phyloP scores from a whole-genome alignment of 306 rosid genomes.

The Cajanus cajan region DNA sequence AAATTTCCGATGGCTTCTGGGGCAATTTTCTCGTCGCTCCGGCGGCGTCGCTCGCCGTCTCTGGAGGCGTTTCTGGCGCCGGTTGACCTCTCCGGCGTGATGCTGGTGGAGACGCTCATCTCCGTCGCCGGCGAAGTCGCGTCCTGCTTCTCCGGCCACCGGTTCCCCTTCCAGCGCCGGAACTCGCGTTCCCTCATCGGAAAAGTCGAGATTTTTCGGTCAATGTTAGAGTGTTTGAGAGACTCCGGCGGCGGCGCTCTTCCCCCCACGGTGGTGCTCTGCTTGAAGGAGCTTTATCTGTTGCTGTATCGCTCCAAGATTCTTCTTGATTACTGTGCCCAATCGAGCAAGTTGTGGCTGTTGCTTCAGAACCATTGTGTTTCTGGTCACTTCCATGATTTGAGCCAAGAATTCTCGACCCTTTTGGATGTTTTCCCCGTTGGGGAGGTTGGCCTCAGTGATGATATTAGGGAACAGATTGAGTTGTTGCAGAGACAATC shows the following conservation, averaged over 20 bases:
- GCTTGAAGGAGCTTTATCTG: constrained; percentile 72
- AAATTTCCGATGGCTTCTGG: constrained; percentile 56
- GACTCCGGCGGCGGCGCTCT: constrained; percentile 30
- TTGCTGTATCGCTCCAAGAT: constrained; percentile 70
- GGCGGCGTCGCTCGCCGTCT: constrained; percentile 79
- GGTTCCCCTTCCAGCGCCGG: constrained; percentile 59
- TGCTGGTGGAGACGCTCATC: constrained; percentile 53
- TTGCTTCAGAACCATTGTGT: constrained; percentile 76
- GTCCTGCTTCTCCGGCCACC: constrained; percentile 43
- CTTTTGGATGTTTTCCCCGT: constrained; percentile 79
- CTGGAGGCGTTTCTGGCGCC: constrained; percentile 71
- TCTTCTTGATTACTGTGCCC: constrained; percentile 72
- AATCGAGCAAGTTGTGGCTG: constrained; percentile 78
- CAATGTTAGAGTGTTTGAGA: constrained; percentile 54
- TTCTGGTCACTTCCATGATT: constrained; percentile 80
- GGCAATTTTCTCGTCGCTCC: constrained; percentile 66
- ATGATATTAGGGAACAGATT: constrained; percentile 70
- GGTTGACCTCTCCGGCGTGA: constrained; percentile 58
- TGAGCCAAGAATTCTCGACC: constrained; percentile 74
- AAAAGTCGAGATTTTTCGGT: constrained; percentile 57
- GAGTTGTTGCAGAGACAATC: constrained; percentile 61
- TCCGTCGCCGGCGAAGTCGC: constrained; percentile 52
- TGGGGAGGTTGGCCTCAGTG: constrained; percentile 48
- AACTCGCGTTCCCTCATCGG: constrained; percentile 69
- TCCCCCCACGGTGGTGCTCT: constrained; percentile 55